Base-by-base conservation (phyloP, 1,139 yeast genomes). In the Yamadazyma epiphylla region DNA sequence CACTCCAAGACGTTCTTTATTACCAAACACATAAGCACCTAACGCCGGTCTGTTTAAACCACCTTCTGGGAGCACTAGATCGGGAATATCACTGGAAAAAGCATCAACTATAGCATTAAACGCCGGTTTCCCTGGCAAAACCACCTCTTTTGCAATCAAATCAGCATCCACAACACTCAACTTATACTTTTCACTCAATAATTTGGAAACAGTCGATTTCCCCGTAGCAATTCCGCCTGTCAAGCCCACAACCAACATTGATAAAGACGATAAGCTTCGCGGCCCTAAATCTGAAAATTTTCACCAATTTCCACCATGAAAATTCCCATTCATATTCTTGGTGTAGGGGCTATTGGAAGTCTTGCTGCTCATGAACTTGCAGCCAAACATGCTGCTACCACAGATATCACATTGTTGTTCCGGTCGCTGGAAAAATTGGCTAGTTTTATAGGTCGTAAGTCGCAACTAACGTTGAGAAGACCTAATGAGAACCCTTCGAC, bases 181-280 rank as follows among this genome's bases (percentile, higher is more conserved):
- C 3, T 62, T 49, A 43, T 81, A 70, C 15, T 74, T 60, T 10
- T 75, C 72, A 5, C 55, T 41, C 8, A 91, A 60, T 17, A 71
- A 56, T 12, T 60, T 53, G 0, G 96, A 86, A 0, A 87, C 97
- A 0, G 97, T 89, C 10, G 95, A 83, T 52, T 94, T 94, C 2
- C 99, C 99, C 4, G 94, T 74, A 7, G 96, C 95, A 31, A 91
- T 91, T 1, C 96, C 96, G 1, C 99, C 99, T 0, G 98, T 91
- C 15, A 91, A 70, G 1, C 99, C 99, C 7, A 94, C 74, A 21
- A 91, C 73, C 31, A 91, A 73, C 98, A 91, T 91, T 11, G 13
- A 60, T 71, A 5, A 55, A 23, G 12, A 13, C 15, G 15, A 7
- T 14, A n/a, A 11, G n/a, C 16, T 23, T 12, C 6, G 12, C 10